A percentile compares a stretch with the other conserved stretches of the same genome.
These are phyloP conservation scores for Excoecaria cochinchinensis DNA, from an alignment of 345 rosid genomes.

Conservation along the genomic window DNA sequence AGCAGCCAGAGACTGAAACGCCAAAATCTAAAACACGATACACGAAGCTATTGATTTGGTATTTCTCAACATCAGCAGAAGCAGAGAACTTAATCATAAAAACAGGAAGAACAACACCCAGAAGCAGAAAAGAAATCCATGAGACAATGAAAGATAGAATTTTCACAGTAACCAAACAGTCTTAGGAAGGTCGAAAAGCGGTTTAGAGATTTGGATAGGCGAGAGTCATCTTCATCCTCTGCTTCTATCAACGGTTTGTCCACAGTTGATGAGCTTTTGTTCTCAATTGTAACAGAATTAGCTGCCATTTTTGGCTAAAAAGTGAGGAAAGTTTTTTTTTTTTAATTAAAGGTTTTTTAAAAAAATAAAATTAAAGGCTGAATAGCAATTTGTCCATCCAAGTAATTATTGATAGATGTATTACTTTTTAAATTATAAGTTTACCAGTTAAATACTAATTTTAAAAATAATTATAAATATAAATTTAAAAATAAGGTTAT, in stretches of 20 bases:
- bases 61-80: conserved; percentile 20
- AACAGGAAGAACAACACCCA: conserved; percentile 37
- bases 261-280: background rate
- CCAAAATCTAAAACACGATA: conserved; percentile 32
- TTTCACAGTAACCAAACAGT: conserved; percentile 38
- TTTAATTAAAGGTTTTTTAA: too few relatives aligned
- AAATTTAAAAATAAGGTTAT: too few relatives aligned
- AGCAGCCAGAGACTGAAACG: conserved; percentile 35
- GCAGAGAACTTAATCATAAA: conserved; percentile 10
- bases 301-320: background rate
- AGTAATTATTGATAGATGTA: too few relatives aligned
- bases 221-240: conserved; percentile 15
- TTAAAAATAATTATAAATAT: too few relatives aligned
- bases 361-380: too few relatives aligned
- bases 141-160: conserved; percentile 30
- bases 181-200: conserved; percentile 32
- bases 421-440: too few relatives aligned
- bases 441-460: too few relatives aligned
- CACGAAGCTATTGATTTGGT: conserved; percentile 29
- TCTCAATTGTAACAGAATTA: background rate
- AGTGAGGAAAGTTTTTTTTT: too few relatives aligned
- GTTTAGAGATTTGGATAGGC: conserved; percentile 25
- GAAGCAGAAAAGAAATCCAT: conserved; percentile 37
- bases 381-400: too few relatives aligned
- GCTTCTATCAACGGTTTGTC: background rate